Evolutionary conservation across 2,329 filamentous ascomycete species (phyloP), one percentile per base, ranked within the genome.

Genomic region (Setomelanomma holmii): DNA sequence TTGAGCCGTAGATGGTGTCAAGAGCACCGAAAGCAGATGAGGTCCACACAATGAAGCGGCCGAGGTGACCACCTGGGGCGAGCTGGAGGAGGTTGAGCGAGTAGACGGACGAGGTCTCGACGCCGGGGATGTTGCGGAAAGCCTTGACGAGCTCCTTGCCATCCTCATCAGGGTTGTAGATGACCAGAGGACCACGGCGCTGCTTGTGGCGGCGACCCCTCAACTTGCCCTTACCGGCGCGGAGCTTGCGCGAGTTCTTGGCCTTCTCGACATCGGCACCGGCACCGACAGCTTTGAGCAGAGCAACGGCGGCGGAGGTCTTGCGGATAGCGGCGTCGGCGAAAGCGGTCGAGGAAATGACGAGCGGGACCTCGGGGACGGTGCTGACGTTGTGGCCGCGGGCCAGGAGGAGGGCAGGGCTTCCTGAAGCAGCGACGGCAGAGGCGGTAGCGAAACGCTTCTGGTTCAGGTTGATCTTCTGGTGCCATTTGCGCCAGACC

Each of bases 401-500:
- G 79, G 95, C 95, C 77, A 97, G 85, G 73, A 99, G 89, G 71
- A 99, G 93, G 75, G 95, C 89, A 75, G 93, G 89, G 76, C 93
- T 92, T 72, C 93, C 93, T 68, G 95, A 97, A 73, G 95, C 95
- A 82, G 95, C 95, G 75, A 99, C 86, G 76, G 95, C 95, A 75
- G 95, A 99, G 79, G 91, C 91, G 76, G 92, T 96, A 82, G 95
- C 95, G 81, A 97, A 99, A 75, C 95, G 95, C 86, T 95, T 96
- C 88, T 99, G 95, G 81, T 90, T 90, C 82, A 96, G 87, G 87
- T 96, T 96, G 88, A 99, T 87, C 92, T 98, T 98, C 86, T 97
- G 87, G 87, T 99, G 95, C 96, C 95, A 99, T 86, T 96, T 97
- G 81, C 95, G 88, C 96, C 95, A 99, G 84, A 96, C 90, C 89